Base-by-base conservation (phyloP, 1,284 basidiomycete species). In the Apiotrichum sp. region DNA sequence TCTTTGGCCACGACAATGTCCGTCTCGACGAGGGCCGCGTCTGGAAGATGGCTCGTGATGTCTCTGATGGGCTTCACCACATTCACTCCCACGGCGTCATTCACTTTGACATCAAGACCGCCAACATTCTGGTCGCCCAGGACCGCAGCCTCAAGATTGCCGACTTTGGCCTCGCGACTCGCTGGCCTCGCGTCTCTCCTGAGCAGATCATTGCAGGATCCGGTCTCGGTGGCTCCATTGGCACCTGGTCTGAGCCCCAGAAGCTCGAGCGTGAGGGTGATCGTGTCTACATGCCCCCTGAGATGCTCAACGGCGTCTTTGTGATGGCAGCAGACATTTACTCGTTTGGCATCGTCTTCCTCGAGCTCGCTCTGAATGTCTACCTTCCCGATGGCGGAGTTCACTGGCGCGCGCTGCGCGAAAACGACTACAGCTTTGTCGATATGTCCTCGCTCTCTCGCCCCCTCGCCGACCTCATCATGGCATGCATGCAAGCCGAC, bases 91-190 rank as follows among this genome's bases (percentile, higher is more conserved):
- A 85, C 53, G 87, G 87, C 52, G 86, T 98, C 50, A 88, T 98
- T 53, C 96, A 99, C 78, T 83, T 99, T 55, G 96, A 99, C 77
- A 80, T 99, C 65, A 99, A 98, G 79, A 96, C 96, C 11, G 93
- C 90, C 55, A 99, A 99, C 72, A 86, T 99, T 55, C 92, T 99
- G 71, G 83, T 98, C 64, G 93, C 91, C 3, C 81, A 83, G 31
- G 83, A 87, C 57, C 95, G 95, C 6, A 84, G 88, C 33, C 87
- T 99, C 78, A 96, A 93, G 80, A 93, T 99, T 70, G 93, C 93
- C 13, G 96, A 99, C 76, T 98, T 98, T 80, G 96, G 96, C n/a
- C 87, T 97, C 82, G 93, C 93, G 6, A 87, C 88, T 3, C 67
- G 88, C 50, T 91, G 88, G 86, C 90, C 89, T 3, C 80, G 90